A percentile compares a stretch with the other conserved stretches of the same genome.
Conservation (phyloP, 768 basidiomycete species). For the Xerocomellus chrysenteron region DNA sequence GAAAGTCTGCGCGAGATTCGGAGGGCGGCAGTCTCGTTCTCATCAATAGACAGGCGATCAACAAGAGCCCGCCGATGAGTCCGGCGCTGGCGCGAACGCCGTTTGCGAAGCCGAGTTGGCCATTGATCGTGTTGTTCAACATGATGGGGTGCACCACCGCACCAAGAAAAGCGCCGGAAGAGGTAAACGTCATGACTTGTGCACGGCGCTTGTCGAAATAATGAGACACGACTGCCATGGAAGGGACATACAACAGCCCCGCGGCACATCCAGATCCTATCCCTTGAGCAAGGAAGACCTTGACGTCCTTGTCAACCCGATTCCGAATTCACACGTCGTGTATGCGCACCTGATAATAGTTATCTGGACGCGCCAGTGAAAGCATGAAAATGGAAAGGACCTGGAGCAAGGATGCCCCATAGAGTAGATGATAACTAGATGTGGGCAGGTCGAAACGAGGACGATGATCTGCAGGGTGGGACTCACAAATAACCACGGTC, state of each 20-base stretch:
- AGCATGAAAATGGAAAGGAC: constrained; percentile 44
- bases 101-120: too few relatives aligned
- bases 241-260: too few relatives aligned
- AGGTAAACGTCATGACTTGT: constrained; percentile 46
- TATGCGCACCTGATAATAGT: constrained; percentile 41
- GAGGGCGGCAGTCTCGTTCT: constrained; percentile 39
- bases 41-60: constrained; percentile 36
- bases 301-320: background rate
- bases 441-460: constrained; percentile 2
- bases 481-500: constrained; percentile 54
- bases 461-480: background rate
- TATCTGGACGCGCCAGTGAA: constrained; percentile 41
- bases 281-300: constrained; percentile 56
- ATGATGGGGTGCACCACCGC: constrained; percentile 14
- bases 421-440: constrained; percentile 24
- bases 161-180: constrained; percentile 57
- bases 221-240: too few relatives aligned
- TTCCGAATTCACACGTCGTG: background rate
- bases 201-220: too few relatives aligned
- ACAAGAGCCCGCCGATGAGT: too few relatives aligned
- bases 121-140: too few relatives aligned
- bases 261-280: constrained; percentile 15
- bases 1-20: constrained; percentile 22
- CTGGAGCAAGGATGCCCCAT: constrained; percentile 29
- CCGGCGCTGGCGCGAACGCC: too few relatives aligned